Conservation (phyloP, 2,329 filamentous ascomycete species). For the Sporothrix euskadiensis region DNA sequence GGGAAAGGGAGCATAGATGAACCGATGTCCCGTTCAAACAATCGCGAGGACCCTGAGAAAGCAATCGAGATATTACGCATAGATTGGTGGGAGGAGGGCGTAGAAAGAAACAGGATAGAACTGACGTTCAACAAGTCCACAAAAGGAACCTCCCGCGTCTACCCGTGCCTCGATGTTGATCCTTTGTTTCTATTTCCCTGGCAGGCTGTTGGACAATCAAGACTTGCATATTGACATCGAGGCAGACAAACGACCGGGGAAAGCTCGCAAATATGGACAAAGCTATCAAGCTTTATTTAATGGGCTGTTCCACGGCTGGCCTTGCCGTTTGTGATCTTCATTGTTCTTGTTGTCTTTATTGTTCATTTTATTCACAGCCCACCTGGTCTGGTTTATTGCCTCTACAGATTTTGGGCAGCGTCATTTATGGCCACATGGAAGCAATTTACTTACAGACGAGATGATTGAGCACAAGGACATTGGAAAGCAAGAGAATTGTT, state of each 20-base stretch:
- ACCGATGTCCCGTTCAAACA: neutral
- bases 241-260: neutral
- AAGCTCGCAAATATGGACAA: neutral
- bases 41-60: neutral
- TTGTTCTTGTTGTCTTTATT: neutral
- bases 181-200: conserved; percentile 1
- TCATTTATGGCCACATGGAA: conserved; percentile 10
- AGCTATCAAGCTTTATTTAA: neutral
- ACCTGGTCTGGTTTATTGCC: neutral
- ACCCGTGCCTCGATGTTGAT: neutral
- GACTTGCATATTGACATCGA: neutral
- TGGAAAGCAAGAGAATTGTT: neutral
- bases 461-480: neutral
- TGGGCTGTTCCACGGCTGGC: neutral
- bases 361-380: neutral
- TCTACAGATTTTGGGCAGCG: neutral
- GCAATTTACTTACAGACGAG: neutral
- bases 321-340: neutral
- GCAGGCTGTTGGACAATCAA: conserved; percentile 4
- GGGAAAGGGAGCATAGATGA: neutral
- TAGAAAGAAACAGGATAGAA: neutral
- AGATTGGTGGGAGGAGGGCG: neutral
- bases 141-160: conserved; percentile 14
- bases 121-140: neutral
- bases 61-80: neutral